Base-by-base conservation (phyloP, 1,284 basidiomycete genomes). In the Lentinula novae-zelandiae region DNA sequence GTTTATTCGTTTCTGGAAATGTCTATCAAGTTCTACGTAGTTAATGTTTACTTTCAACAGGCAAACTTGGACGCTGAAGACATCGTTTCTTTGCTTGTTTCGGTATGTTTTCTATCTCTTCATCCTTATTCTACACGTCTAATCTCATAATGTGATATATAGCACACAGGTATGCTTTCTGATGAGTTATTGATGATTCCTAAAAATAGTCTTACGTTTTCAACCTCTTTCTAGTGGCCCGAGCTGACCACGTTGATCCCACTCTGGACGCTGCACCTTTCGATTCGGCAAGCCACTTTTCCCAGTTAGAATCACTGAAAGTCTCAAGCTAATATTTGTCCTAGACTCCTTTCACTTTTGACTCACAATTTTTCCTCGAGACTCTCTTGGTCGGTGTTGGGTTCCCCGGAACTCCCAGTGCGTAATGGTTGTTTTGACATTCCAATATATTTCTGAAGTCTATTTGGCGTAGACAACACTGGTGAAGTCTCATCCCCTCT, bases 311-410 rank as follows among this genome's bases (percentile, higher is more conserved):
- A 27, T 27, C 27, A 27, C 27, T 27, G n/a, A 46, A 7, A 13
- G 1, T 13, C n/a, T 5, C 8, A 34, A 17, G n/a, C 8, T 51
- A 20, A 31, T 39, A 7, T 51, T 15, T 22, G 12, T 20, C 17
- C 12, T 8, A 58, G 57, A 78, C 77, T 15, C 74, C 76, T 2
- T 40, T 58, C 31, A 50, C 51, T 0, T 77, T 79, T 61, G 76
- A 79, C 64, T 50, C 74, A 4, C 76, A 78, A 61, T 74, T 78
- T 68, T 75, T 75, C 66, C 62, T 78, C 44, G 76, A 79, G 70
- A 71, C 70, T 12, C 69, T 74, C 15, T 64, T 75, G 9, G 62
- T 59, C 39, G 75, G 74, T 20, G 69, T 67, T 2, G 55, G 66
- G 12, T 71, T 73, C 68, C 75, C 76, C 31, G 74, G 75, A 8